Evolutionary conservation across 176 grass and related monocot genomes (phyloP).

Genomic region (Stipa capillata): DNA sequence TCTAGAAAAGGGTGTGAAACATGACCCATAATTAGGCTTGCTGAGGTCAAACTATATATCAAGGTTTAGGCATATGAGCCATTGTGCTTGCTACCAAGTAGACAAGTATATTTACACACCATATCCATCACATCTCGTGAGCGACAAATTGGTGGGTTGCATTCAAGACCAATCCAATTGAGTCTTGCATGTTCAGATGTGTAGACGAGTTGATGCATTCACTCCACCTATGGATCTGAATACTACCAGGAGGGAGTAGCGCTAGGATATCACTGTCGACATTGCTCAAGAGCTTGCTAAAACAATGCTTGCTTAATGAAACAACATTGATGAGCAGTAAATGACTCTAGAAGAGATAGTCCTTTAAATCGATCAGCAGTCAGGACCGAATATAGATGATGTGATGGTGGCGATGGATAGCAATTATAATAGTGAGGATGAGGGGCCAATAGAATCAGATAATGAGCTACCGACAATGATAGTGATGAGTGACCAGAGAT

Average conservation of each 20-base stretch:
- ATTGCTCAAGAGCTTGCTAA: not conserved
- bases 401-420: not conserved
- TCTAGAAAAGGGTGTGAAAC: not conserved
- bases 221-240: not conserved
- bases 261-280: not conserved
- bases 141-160: not conserved
- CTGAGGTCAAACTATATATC: not conserved
- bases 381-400: not conserved
- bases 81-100: not conserved
- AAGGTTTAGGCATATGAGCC: not conserved
- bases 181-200: not conserved
- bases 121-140: not conserved
- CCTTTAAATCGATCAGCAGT: not conserved
- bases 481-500: not conserved
- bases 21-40: not conserved
- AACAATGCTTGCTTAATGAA: not conserved
- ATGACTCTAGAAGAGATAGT: not conserved
- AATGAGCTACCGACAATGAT: not conserved
- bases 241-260: not conserved
- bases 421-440: not conserved
- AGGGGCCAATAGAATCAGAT: not conserved
- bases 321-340: not conserved
- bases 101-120: not conserved
- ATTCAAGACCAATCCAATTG: not conserved
- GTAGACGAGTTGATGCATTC: not conserved